These are phyloP conservation scores for Calamus simplicifolius DNA, from an alignment of 176 grass and related monocot species.

Conservation along the genomic window DNA sequence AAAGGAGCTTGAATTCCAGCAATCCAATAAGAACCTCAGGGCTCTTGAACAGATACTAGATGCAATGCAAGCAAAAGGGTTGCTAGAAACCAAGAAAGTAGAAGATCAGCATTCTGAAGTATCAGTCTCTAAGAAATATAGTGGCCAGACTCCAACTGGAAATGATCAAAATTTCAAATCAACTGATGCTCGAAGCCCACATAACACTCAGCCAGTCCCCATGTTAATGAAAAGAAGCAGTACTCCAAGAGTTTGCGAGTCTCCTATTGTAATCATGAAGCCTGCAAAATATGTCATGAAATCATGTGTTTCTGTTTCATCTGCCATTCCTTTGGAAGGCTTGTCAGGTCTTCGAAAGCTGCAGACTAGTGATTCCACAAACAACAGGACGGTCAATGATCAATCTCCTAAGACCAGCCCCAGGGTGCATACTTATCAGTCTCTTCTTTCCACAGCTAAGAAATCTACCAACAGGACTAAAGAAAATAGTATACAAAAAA, in stretches of 20 bases:
- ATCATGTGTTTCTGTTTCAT: conserved; percentile 25
- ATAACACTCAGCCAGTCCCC: conserved; percentile 6
- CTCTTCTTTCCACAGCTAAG: conserved; percentile 31
- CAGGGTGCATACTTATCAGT: conserved; percentile 24
- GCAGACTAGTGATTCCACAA: conserved; percentile 25
- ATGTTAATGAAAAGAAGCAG: conserved; percentile 21
- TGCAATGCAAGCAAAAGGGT: conserved; percentile 87
- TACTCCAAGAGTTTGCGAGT: conserved; percentile 37
- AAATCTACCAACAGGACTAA: conserved; percentile 45
- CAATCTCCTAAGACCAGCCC: conserved; percentile 41
- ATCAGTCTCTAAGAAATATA: conserved; percentile 20
- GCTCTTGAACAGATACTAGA: conserved; percentile 83
- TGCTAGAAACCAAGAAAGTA: conserved; percentile 58
- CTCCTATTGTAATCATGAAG: conserved; percentile 97
- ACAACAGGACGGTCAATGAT: conserved; percentile 22
- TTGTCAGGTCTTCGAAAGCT: conserved; percentile 40
- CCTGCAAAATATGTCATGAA: conserved; percentile 53
- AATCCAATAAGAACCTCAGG: conserved; percentile 71
- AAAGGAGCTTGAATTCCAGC: conserved; percentile 83
- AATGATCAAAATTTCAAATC: conserved; percentile 19
- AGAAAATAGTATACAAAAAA: conserved; percentile 44
- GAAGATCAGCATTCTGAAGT: conserved; percentile 29
- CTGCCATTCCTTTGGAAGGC: conserved; percentile 29
- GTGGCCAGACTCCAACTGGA: conserved; percentile 3
- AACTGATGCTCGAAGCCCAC: conserved; percentile 11